Evolutionary conservation across 2,329 filamentous ascomycete genomes (phyloP).

Genomic region (Sarocladiaceae sp.): DNA sequence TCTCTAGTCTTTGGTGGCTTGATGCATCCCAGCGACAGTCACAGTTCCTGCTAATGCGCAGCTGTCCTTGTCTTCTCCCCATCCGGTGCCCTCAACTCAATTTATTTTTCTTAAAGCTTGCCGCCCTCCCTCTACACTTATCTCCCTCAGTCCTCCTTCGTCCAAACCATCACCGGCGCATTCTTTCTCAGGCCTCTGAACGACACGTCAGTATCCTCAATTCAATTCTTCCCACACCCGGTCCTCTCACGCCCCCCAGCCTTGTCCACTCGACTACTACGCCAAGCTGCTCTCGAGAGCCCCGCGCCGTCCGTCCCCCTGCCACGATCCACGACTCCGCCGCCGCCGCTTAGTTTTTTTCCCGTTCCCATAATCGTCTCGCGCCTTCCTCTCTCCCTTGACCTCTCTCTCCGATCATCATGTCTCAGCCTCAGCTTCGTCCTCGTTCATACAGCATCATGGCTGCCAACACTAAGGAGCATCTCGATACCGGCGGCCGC

Average conservation of each 20-base stretch:
- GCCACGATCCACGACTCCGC: conserved; percentile 8
- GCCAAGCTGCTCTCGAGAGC: conserved; percentile 8
- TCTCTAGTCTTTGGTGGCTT: too few species aligned
- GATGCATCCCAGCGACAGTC: not conserved
- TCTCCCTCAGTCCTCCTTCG: not conserved
- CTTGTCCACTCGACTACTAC: not conserved
- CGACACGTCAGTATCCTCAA: not conserved
- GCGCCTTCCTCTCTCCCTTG: conserved; percentile 7
- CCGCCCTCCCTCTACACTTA: conserved; percentile 5
- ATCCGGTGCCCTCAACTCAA: not conserved
- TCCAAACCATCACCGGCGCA: not conserved
- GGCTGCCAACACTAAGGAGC: conserved; percentile 69
- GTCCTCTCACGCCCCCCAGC: not conserved
- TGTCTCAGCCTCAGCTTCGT: conserved; percentile 24
- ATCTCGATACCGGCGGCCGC: conserved; percentile 70
- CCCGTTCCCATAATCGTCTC: conserved; percentile 5
- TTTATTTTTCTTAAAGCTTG: not conserved
- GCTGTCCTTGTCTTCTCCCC: not conserved
- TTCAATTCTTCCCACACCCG: conserved; percentile 1
- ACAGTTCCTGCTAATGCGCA: not conserved
- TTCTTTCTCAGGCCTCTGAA: not conserved
- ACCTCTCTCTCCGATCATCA: conserved; percentile 17
- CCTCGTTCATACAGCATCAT: conserved; percentile 36
- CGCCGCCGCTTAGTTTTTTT: conserved; percentile 8
- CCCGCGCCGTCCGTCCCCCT: conserved; percentile 4